Base-by-base conservation (phyloP, 495 filamentous ascomycete species). In the Saxophila tyrrhenica region DNA sequence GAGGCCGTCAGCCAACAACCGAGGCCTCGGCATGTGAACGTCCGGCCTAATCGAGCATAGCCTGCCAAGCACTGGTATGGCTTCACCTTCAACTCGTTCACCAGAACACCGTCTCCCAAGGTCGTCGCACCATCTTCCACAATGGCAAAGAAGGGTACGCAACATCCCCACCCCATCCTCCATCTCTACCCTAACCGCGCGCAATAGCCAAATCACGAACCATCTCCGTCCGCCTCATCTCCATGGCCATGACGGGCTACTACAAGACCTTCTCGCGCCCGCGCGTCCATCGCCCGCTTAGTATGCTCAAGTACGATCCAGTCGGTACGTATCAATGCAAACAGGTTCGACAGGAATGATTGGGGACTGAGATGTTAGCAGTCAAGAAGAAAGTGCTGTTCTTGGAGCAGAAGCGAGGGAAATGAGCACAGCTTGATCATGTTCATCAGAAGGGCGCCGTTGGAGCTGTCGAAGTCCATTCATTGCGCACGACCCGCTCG, bases 251-350 rank as follows among this genome's bases (percentile, higher is more conserved):
- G 81, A 99, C 94, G 15, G 94, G 94, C 62, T 99, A 85, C 76
- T 99, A 88, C 75, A 87, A 87, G 68, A 94, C 87, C 51, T 78
- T 89, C 67, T 76, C 85, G 51, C 85, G 94, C 25, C 89, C 90
- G 16, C 83, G 94, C 48, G 73, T 76, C 22, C 76, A 90, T 54
- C 74, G 82, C 39, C 92, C 94, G 38, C 78, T 97, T 69, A 91
- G 86, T 72, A 94, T 97, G 89, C 76, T 97, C 59, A 99, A 99
- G 73, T 97, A 99, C 69, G 94, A 99, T 72, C 94, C 94, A 54
- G 86, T 99, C 63, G 86, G 94, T 86, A 87, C 70, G 88, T 58
- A 15, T 7, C n/a, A n/a, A 48, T 41, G 29, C n/a, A 15, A 16
- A 22, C 19, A 25, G 25, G 39, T 1, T 21, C 9, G n/a, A 20